A percentile compares a stretch with the other conserved stretches of the same genome.
Conservation (phyloP, 345 rosid genomes). For the Rubroshorea leprosula region DNA sequence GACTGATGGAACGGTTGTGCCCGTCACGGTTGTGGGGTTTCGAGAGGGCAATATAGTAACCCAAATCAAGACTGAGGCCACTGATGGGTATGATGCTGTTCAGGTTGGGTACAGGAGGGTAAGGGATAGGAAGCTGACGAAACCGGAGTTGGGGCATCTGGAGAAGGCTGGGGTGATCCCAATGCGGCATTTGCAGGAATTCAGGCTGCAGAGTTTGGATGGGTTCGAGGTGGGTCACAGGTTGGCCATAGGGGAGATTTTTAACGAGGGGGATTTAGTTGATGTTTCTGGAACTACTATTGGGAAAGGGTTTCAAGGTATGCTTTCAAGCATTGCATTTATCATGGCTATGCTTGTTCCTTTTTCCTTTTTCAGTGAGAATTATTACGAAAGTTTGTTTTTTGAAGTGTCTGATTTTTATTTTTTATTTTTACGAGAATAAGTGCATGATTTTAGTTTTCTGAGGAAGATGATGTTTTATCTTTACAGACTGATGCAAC, state of each 20-base stretch:
- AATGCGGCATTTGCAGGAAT: conserved; percentile 81
- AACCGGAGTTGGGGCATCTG: conserved; percentile 89
- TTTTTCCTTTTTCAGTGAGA: background rate
- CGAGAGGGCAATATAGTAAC: conserved; percentile 93
- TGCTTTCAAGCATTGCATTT: background rate
- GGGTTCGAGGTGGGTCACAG: conserved; percentile 67
- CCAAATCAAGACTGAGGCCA: conserved; percentile 68
- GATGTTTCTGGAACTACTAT: conserved; percentile 90
- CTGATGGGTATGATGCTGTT: conserved; percentile 88
- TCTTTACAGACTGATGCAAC: no score
- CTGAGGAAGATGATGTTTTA: no score
- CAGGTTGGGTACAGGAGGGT: conserved; percentile 86
- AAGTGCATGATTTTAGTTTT: no score
- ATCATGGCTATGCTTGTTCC: no score
- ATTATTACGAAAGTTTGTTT: no score
- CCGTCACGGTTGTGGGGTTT: conserved; percentile 89
- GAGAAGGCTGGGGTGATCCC: conserved; percentile 74
- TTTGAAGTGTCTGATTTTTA: no score
- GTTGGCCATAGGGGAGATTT: conserved; percentile 61
- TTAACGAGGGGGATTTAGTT: conserved; percentile 84
- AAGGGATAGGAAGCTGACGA: conserved; percentile 77
- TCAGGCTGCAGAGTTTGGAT: conserved; percentile 48
- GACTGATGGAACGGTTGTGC: conserved; percentile 64
- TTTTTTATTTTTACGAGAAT: no score
- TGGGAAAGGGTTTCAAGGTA: conserved; percentile 96